These are phyloP conservation scores for Capniomyces stellatus DNA, from an alignment of 371 early-diverging fungal genomes.

Conservation along the genomic window DNA sequence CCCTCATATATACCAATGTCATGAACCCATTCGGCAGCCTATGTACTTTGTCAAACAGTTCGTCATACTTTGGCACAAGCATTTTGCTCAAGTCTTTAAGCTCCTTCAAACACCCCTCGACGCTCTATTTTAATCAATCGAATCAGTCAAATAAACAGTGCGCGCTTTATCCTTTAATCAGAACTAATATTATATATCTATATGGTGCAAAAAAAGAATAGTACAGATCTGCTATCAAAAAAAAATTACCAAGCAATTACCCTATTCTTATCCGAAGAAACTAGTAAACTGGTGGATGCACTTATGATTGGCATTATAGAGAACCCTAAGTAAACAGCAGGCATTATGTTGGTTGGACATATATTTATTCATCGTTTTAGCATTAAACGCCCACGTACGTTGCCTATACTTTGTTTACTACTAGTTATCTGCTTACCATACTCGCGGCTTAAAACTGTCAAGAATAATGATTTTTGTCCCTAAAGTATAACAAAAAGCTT, in stretches of 20 bases:
- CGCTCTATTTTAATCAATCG: neutral
- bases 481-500: neutral
- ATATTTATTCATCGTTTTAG: neutral
- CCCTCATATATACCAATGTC: conserved; percentile 51
- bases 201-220: too few relatives aligned
- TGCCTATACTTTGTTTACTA: too few relatives aligned
- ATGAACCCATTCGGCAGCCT: conserved; percentile 53
- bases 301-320: neutral
- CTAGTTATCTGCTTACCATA: neutral
- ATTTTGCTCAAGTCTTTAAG: conserved; percentile 26
- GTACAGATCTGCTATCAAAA: too few relatives aligned
- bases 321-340: neutral
- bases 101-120: neutral
- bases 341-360: too few relatives aligned
- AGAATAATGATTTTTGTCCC: neutral
- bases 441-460: neutral
- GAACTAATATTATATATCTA: too few relatives aligned
- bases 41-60: conserved; percentile 51
- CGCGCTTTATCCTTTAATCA: neutral
- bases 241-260: too few relatives aligned
- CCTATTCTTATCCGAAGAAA: neutral
- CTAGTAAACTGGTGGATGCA: neutral
- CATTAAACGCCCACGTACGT: neutral
- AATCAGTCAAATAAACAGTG: neutral
- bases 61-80: conserved; percentile 39